Percentiles rank a stretch among this genome's conserved stretches.
These are phyloP conservation scores for Lachnellula arida DNA, from an alignment of 2,329 filamentous ascomycete genomes.

Conservation along the genomic window DNA sequence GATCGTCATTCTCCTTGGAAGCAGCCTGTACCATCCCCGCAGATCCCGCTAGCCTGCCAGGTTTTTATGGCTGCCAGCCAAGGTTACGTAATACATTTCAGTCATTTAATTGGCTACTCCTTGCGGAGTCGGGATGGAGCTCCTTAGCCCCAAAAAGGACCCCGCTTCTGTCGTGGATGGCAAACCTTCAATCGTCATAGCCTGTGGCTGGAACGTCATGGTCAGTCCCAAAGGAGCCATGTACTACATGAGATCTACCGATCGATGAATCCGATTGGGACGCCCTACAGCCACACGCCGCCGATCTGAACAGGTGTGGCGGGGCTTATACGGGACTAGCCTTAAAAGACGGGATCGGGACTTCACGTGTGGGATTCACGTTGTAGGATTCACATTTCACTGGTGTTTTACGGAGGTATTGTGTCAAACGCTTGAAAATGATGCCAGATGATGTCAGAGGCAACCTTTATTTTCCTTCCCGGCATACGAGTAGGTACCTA, in stretches of 20 bases:
- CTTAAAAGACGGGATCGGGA: not conserved
- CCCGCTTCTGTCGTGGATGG: not conserved
- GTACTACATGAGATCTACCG: not conserved
- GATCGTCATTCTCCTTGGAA: not conserved
- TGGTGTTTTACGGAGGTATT: not conserved
- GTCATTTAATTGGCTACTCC: not conserved
- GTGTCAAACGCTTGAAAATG: not conserved
- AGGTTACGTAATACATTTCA: not conserved
- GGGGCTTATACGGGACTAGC: not conserved
- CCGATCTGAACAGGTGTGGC: not conserved
- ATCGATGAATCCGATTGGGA: not conserved
- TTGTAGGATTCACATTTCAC: not conserved
- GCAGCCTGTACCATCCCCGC: not conserved
- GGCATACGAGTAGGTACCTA: too few relatives aligned
- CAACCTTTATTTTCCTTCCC: not conserved
- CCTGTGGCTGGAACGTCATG: not conserved
- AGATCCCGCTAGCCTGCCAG: not conserved
- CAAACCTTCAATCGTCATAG: not conserved
- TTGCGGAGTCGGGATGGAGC: not conserved
- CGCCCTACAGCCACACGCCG: not conserved
- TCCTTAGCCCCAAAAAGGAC: not conserved
- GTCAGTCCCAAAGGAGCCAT: not conserved
- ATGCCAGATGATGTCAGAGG: not conserved
- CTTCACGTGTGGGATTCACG: not conserved
- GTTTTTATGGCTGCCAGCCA: not conserved